phyloP scores from a whole-genome alignment of 2,329 filamentous ascomycete genomes.

The Grosmannia serpens region DNA sequence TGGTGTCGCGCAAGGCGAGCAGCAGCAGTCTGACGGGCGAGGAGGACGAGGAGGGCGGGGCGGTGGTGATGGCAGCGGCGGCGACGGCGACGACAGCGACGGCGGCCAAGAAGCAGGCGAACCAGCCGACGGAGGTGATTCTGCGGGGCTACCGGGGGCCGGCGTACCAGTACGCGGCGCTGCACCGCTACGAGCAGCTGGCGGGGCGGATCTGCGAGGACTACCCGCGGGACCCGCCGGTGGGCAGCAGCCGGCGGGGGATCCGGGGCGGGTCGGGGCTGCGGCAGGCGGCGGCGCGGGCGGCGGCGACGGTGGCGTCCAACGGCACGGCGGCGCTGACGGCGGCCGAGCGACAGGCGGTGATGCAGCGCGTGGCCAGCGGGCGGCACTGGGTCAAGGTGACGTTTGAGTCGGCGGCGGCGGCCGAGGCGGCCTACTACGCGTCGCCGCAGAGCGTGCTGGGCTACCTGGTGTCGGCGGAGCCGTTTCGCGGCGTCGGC shows the following conservation, averaged over 20 bases:
- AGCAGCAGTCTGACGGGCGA: conserved; percentile 10
- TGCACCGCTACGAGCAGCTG: conserved; percentile 78
- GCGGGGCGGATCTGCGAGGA: conserved; percentile 86
- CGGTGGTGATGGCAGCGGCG: neutral
- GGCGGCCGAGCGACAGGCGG: conserved; percentile 61
- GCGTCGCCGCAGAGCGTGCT: conserved; percentile 62
- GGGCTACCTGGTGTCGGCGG: conserved; percentile 59
- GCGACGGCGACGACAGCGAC: neutral
- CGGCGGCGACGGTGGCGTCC: conserved; percentile 7
- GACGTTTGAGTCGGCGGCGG: conserved; percentile 64
- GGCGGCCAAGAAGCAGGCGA: conserved; percentile 12
- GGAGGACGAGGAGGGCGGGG: conserved; percentile 4
- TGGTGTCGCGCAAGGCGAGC: conserved; percentile 16
- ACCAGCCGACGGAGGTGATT: conserved; percentile 58
- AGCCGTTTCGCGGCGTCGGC: conserved; percentile 50
- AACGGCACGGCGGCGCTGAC: conserved; percentile 50
- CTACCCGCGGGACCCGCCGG: conserved; percentile 75
- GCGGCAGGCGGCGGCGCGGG: conserved; percentile 57
- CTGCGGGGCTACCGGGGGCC: conserved; percentile 65
- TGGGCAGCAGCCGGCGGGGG: conserved; percentile 31
- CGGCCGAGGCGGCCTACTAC: conserved; percentile 57
- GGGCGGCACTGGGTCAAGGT: conserved; percentile 89
- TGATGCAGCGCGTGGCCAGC: conserved; percentile 63
- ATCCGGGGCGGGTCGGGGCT: conserved; percentile 46
- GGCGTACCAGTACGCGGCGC: conserved; percentile 69